Base-by-base conservation (phyloP, 441 rosid genomes). In the Croton setiger region DNA sequence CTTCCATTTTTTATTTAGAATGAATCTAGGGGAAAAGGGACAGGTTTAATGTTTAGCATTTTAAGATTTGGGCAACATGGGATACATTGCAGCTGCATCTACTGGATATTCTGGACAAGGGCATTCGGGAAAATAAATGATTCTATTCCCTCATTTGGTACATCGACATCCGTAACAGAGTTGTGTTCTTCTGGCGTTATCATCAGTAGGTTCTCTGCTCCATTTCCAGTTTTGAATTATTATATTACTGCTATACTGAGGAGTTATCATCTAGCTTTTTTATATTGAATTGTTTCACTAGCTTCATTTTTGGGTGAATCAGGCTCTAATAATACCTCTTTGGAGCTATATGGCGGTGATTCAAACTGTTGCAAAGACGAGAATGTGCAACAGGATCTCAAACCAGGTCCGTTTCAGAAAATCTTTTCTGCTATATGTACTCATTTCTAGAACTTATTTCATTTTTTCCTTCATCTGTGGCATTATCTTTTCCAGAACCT, bases 341-440 rank as follows among this genome's bases (percentile, higher is more conserved):
- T n/a, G 17, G 48, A 37, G 60, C 14, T 9, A 27, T 60, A 18
- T 21, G 2, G 3, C 36, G 43, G 23, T 7, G 45, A 47, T 44
- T 17, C 43, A 60, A 44, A 60, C 20, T 0, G 59, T 10, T 14
- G 64, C 67, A 17, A n/a, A 56, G 4, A 36, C 1, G 3, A 6
- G 15, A 53, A 36, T 51, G 11, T 21, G 63, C 12, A 7, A 21
- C 17, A 13, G 12, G 64, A 51, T 59, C 12, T 45, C 57, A 67
- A 5, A 72, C 43, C 72, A 73, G 68, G 76, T 67, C 23, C 41
- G 23, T 11, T 67, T 37, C 35, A 60, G n/a, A 60, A 27, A 39
- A 18, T n/a, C 64, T 23, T 60, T 43, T 9, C 43, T 41, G 49
- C 49, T 20, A 31, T 9, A 60, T 60, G 20, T 60, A 11, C 20